Base-by-base conservation (phyloP, 208 protist species). In the Perkinsela sp. region DNA sequence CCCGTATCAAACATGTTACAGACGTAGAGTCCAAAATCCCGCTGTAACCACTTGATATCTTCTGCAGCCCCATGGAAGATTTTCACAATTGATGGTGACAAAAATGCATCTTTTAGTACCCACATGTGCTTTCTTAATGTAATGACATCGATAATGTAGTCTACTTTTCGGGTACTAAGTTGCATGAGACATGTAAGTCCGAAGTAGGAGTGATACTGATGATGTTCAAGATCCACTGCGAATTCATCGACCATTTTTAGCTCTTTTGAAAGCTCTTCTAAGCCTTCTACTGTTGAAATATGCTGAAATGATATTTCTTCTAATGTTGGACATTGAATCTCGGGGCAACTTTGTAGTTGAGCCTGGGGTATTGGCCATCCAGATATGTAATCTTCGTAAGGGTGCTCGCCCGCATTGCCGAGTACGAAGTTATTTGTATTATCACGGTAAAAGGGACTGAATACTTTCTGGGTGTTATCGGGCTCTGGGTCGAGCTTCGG, bases 1-100 rank as follows among this genome's bases (percentile, higher is more conserved):
- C 93, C 91, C 0, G 95, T 97, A 79, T 98, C 95, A 73, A 97
- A 97, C 72, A 97, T 85, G 76, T 98, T 98, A 31, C 98, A 88
- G 67, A 98, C 48, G 75, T 98, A 99, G 6, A 99, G 72, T 1
- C 89, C 87, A 78, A 98, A 97, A 76, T 98, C 95, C 30, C 94
- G 85, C 78, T 98, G 94, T 2, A 98, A 79, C 94, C 95, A 98
- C 1, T 94, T 74, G 28, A 98, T 79, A 77, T 98, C 95, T 67
- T 87, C 85, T 29, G 93, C 82, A 30, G 88, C 85, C 31, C 95
- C 94, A 75, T 98, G 95, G n/a, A 98, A 68, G 0, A 98, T 92
- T 73, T 94, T 97, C n/a, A 95, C 71, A 40, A 96, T 92, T 1
- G 31, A 32, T 0, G 92, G 85, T 70, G 96, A 79, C 66, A 92